Percentiles rank a stretch among this genome's conserved stretches.
Conservation (phyloP, 2,329 filamentous ascomycete species). For the Aureobasidium sp. region DNA sequence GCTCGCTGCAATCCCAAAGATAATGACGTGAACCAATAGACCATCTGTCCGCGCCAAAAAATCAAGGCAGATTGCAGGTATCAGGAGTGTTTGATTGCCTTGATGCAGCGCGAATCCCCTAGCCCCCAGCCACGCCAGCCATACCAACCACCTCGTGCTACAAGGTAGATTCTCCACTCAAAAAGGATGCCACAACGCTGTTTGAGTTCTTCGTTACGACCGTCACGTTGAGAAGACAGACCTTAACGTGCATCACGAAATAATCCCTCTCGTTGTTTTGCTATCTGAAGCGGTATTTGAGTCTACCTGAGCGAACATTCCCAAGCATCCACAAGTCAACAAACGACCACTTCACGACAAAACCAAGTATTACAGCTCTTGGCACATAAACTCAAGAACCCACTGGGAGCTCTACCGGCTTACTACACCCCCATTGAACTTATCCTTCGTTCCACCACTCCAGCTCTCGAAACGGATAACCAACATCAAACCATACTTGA, state of each 20-base stretch:
- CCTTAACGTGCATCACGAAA: background rate
- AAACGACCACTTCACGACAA: no score
- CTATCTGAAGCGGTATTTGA: background rate
- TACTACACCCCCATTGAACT: no score
- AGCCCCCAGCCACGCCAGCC: background rate
- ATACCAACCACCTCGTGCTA: background rate
- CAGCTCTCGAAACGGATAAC: no score
- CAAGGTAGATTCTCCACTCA: background rate
- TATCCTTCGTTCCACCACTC: no score
- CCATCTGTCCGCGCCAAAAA: background rate
- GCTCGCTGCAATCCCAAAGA: background rate
- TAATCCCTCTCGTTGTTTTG: background rate
- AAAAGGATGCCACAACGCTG: background rate
- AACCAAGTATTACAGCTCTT: no score
- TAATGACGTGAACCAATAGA: background rate
- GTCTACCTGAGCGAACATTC: background rate
- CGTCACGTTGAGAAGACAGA: background rate
- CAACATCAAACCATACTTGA: no score
- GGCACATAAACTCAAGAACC: no score
- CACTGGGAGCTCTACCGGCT: no score
- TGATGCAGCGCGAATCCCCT: background rate
- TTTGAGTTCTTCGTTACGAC: background rate
- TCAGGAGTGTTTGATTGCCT: background rate
- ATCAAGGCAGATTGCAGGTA: background rate
- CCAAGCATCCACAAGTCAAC: no score